phyloP scores from a whole-genome alignment of 306 rosid species.

The Cyclanthera cordifolia region DNA sequence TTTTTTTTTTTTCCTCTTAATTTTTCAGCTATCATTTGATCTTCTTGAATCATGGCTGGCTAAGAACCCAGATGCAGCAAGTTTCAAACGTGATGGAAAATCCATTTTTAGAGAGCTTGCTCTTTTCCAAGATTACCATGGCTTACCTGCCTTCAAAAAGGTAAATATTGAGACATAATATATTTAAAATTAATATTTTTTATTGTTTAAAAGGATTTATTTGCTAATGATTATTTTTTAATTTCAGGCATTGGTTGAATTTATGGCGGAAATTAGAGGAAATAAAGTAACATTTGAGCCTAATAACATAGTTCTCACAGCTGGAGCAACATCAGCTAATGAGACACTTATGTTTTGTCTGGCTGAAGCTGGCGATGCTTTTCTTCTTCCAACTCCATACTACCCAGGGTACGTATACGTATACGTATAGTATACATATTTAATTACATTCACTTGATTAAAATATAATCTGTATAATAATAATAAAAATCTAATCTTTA shows the following conservation, averaged over 20 bases:
- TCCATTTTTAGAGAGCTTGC: conserved; percentile 84
- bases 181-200: too few relatives aligned
- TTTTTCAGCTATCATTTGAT: conserved; percentile 71
- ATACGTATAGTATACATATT: conserved; percentile 18
- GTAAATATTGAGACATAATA: background rate
- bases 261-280: conserved; percentile 61
- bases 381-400: conserved; percentile 65
- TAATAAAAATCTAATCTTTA: conserved; percentile 16
- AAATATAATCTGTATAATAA: too few relatives aligned
- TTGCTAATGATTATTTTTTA: background rate
- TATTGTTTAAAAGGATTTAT: background rate
- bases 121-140: conserved; percentile 90
- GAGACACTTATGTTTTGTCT: conserved; percentile 67
- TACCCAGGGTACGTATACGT: conserved; percentile 59
- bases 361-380: conserved; percentile 47
- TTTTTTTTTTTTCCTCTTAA: background rate
- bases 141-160: conserved; percentile 73
- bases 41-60: conserved; percentile 67
- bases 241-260: conserved; percentile 41
- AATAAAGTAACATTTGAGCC: conserved; percentile 48
- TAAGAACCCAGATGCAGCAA: conserved; percentile 59
- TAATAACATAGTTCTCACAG: conserved; percentile 44
- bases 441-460: too few relatives aligned
- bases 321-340: conserved; percentile 67
- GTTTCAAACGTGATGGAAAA: conserved; percentile 59